Conservation (phyloP, 202 grass and related monocot genomes). For the Sporobolus alterniflorus region DNA sequence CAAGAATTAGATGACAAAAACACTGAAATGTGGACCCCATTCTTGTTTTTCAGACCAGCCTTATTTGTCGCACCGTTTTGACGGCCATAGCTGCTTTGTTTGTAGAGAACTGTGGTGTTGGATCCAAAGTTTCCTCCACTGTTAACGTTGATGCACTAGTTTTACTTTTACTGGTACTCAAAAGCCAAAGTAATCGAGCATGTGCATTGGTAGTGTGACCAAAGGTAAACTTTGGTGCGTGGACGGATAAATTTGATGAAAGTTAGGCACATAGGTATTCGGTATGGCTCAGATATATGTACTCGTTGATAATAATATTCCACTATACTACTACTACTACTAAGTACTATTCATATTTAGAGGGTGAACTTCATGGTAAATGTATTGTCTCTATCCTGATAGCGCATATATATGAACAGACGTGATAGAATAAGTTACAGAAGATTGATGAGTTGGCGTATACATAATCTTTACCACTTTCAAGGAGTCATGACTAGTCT, state of each 20-base stretch:
- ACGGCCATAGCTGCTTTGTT: neutral
- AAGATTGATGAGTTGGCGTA: neutral
- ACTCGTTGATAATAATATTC: neutral
- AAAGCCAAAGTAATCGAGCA: neutral
- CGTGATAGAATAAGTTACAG: neutral
- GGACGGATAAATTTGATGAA: constrained; percentile 20
- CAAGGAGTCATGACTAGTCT: constrained; percentile 10
- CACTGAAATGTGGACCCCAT: neutral
- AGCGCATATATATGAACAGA: neutral
- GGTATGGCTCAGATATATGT: neutral
- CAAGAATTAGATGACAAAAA: neutral
- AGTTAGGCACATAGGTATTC: constrained; percentile 4
- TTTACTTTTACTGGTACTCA: constrained; percentile 33
- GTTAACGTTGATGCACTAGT: neutral
- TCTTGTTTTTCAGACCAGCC: neutral
- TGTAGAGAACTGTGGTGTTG: constrained; percentile 15
- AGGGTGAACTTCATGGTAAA: neutral
- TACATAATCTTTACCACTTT: neutral
- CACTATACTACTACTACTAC: neutral
- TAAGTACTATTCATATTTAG: too few relatives aligned
- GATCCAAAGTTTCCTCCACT: constrained; percentile 36
- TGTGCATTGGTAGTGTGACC: neutral
- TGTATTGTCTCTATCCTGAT: neutral
- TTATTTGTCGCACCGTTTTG: neutral
- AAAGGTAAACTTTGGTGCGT: constrained; percentile 14